Conservation (phyloP, 2,329 filamentous ascomycete genomes). For the Hypoxylon sp. region DNA sequence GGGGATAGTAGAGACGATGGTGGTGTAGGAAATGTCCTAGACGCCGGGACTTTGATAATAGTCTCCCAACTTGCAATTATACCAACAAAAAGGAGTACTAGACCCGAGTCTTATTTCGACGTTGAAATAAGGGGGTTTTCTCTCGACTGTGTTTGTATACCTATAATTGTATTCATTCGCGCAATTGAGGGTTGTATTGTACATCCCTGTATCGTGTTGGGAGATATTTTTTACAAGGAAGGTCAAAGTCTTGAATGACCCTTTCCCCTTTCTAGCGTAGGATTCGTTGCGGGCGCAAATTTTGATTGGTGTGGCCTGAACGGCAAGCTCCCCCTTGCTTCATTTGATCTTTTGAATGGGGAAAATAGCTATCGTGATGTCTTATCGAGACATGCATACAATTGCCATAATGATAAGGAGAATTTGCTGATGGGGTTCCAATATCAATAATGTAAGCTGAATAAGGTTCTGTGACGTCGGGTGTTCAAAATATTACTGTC, state of each 20-base stretch:
- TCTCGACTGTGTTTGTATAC: not conserved
- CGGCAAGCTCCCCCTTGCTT: slow-evolving; percentile 13
- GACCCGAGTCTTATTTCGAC: slow-evolving; percentile 1
- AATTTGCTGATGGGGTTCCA: not conserved
- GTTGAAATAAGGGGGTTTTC: not conserved
- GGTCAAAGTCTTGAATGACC: slow-evolving; percentile 20
- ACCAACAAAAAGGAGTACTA: slow-evolving; percentile 4
- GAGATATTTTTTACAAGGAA: slow-evolving; percentile 24
- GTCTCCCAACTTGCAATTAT: slow-evolving; percentile 4
- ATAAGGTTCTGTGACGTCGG: slow-evolving; percentile 13
- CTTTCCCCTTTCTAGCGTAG: slow-evolving; percentile 41
- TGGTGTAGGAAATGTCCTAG: slow-evolving; percentile 22
- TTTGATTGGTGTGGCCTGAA: slow-evolving; percentile 25
- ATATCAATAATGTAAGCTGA: slow-evolving; percentile 14
- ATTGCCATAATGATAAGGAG: slow-evolving; percentile 10
- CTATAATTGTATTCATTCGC: slow-evolving; percentile 7
- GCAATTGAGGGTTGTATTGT: not conserved
- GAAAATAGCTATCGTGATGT: slow-evolving; percentile 9
- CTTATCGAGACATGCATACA: slow-evolving; percentile 31
- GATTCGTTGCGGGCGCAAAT: slow-evolving; percentile 29
- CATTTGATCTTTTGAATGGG: slow-evolving; percentile 29
- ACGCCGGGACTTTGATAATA: slow-evolving; percentile 1
- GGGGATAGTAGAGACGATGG: slow-evolving; percentile 3
- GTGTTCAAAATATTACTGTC: slow-evolving; percentile 2
- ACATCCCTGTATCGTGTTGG: slow-evolving; percentile 19